Evolutionary conservation across 139 green algal species (phyloP).

Genomic region (Raphidocelis subcapitata): DNA sequence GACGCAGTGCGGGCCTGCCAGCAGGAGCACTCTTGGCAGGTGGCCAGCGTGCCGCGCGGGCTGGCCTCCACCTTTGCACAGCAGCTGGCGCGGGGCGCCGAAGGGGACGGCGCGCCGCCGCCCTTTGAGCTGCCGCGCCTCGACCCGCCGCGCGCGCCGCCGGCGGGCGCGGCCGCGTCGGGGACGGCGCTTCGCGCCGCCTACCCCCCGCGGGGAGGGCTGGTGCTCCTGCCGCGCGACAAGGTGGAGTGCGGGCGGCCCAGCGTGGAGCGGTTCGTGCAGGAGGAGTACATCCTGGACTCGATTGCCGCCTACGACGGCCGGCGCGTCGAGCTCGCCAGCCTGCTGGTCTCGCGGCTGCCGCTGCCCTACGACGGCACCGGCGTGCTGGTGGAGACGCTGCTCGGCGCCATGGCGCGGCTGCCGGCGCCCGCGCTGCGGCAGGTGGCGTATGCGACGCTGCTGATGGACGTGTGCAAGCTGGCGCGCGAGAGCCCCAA

Average conservation of each 20-base stretch:
- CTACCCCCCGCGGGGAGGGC: constrained; percentile 67
- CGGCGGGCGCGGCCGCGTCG: not conserved
- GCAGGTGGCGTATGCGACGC: constrained; percentile 78
- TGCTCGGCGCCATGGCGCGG: constrained; percentile 87
- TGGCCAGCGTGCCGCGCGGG: constrained; percentile 38
- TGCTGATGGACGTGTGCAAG: constrained; percentile 89
- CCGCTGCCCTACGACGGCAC: constrained; percentile 61
- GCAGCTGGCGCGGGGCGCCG: constrained; percentile 18
- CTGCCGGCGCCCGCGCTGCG: constrained; percentile 66
- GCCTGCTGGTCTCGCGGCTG: constrained; percentile 55
- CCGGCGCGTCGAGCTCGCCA: constrained; percentile 67
- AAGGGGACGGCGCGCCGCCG: not conserved
- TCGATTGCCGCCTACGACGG: constrained; percentile 62
- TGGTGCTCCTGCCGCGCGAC: constrained; percentile 64
- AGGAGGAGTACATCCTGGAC: constrained; percentile 83
- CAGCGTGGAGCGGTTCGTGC: constrained; percentile 72
- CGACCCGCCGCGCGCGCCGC: constrained; percentile 14
- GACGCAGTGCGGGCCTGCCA: constrained; percentile 43
- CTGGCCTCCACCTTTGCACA: constrained; percentile 19
- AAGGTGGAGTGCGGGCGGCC: constrained; percentile 55
- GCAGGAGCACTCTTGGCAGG: constrained; percentile 33
- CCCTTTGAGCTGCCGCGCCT: constrained; percentile 31
- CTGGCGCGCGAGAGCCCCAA: constrained; percentile 26
- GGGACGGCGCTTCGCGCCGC: constrained; percentile 6
- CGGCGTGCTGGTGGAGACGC: constrained; percentile 71